These are phyloP conservation scores for Fomitopsis palustris DNA, from an alignment of 1,284 basidiomycete genomes.

Conservation along the genomic window DNA sequence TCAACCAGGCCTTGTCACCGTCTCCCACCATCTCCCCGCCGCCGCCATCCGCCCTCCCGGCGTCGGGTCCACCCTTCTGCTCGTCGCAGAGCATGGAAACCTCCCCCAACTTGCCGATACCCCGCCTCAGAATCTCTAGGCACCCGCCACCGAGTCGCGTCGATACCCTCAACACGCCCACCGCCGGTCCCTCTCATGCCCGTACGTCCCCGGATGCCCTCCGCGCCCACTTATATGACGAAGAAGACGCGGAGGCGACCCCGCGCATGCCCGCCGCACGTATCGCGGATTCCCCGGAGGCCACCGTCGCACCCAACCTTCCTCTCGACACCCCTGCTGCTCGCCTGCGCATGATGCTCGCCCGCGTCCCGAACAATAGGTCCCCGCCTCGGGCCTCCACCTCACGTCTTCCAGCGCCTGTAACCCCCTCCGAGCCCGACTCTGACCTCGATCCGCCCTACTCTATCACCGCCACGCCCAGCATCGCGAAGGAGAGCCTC, in stretches of 20 bases:
- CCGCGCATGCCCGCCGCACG: constrained; percentile 37
- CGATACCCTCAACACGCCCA: constrained; percentile 22
- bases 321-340: constrained; percentile 43
- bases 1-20: constrained; percentile 7
- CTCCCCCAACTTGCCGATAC: constrained; percentile 15
- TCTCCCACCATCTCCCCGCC: background rate
- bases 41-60: background rate
- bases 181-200: constrained; percentile 29
- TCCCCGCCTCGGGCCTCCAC: constrained; percentile 28
- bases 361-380: constrained; percentile 34
- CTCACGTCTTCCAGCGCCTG: constrained; percentile 27
- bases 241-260: constrained; percentile 46
- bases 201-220: constrained; percentile 23
- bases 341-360: constrained; percentile 55
- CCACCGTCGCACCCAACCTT: constrained; percentile 12
- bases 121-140: constrained; percentile 19
- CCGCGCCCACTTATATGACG: constrained; percentile 32
- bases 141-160: constrained; percentile 14
- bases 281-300: constrained; percentile 22
- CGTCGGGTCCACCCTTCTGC: background rate
- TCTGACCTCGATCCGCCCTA: constrained; percentile 54
- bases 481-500: constrained; percentile 52
- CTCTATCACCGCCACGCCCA: constrained; percentile 39
- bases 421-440: constrained; percentile 50
- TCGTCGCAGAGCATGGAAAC: constrained; percentile 19